phyloP scores from a whole-genome alignment of 257 asterid species.

The Eustoma russellianum region DNA sequence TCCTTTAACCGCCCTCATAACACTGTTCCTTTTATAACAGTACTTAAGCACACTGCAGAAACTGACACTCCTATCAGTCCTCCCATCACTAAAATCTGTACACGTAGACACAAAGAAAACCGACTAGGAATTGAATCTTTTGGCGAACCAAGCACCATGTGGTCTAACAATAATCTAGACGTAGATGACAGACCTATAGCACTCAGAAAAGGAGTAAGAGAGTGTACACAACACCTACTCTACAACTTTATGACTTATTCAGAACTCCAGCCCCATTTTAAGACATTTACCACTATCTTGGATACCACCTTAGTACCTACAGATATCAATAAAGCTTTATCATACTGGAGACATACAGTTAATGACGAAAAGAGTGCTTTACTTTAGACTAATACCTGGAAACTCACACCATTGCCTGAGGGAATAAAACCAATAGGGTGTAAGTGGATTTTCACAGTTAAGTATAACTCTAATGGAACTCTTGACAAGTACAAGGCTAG shows the following conservation, averaged over 20 bases:
- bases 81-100: too few species aligned
- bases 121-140: too few species aligned
- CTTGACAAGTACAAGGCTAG: too few species aligned
- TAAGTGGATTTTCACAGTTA: too few species aligned
- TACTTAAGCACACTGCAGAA: too few species aligned
- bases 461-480: too few species aligned
- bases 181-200: neutral
- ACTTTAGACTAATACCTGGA: neutral
- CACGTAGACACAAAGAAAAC: too few species aligned
- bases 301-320: neutral
- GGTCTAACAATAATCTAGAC: neutral
- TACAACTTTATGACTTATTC: neutral
- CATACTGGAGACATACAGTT: neutral
- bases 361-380: neutral
- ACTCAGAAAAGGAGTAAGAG: neutral
- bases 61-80: too few species aligned
- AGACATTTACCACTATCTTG: neutral
- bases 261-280: neutral
- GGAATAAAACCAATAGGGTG: neutral
- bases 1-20: too few species aligned
- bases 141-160: neutral
- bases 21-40: too few species aligned
- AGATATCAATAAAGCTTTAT: neutral
- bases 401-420: neutral
- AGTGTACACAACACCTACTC: neutral